Percentiles rank a stretch among this genome's conserved stretches.
Conservation (phyloP, 805 yeast species). For the Barnettozyma pratensis region DNA sequence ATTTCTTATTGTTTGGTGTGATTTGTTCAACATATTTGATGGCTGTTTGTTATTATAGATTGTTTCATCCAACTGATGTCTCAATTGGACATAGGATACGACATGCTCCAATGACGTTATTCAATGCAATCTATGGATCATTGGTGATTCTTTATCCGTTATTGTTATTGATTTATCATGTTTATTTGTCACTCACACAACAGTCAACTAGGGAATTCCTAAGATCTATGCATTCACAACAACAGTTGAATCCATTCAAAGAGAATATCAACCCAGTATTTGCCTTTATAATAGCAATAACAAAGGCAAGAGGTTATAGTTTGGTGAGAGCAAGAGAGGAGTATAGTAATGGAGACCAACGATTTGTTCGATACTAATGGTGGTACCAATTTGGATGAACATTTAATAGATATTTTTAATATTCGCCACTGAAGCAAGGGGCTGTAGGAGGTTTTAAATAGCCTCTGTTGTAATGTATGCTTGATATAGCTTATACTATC, state of each 20-base stretch:
- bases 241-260: slow-evolving; percentile 35
- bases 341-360: slow-evolving; percentile 32
- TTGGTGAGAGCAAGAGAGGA: slow-evolving; percentile 27
- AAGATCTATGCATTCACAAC: slow-evolving; percentile 34
- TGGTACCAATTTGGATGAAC: background rate
- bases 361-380: slow-evolving; percentile 27
- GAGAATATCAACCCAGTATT: slow-evolving; percentile 28
- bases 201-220: slow-evolving; percentile 73
- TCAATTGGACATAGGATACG: slow-evolving; percentile 21
- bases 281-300: slow-evolving; percentile 25
- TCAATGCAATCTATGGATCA: slow-evolving; percentile 46
- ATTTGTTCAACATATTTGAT: slow-evolving; percentile 27
- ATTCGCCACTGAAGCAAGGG: too few species aligned
- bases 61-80: slow-evolving; percentile 18
- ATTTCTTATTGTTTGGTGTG: slow-evolving; percentile 38
- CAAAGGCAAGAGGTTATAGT: slow-evolving; percentile 36
- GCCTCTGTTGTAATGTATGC: too few species aligned
- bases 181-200: slow-evolving; percentile 48
- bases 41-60: slow-evolving; percentile 29
- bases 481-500: too few species aligned
- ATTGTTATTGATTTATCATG: slow-evolving; percentile 47
- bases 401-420: too few species aligned
- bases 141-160: slow-evolving; percentile 51
- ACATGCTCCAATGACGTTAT: slow-evolving; percentile 37
- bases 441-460: too few species aligned